Base-by-base conservation (phyloP, 441 rosid species). In the Populus trichocarpa region DNA sequence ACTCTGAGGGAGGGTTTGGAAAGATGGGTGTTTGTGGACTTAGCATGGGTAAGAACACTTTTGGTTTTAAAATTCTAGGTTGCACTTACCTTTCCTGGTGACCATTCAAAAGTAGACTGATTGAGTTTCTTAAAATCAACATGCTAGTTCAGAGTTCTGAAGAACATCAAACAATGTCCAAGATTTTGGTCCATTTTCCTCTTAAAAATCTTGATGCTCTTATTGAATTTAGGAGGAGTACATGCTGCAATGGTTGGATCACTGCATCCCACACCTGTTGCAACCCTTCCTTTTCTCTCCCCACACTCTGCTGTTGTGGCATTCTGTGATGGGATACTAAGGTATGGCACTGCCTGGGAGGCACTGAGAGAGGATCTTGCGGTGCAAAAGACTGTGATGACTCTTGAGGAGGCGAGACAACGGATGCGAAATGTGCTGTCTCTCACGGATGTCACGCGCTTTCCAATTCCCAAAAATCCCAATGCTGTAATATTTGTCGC, bases 231-330 rank as follows among this genome's bases (percentile, higher is more conserved):
- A 94, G 99, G 99, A 32, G 99, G 98, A 86, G 99, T 96, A n/a
- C 99, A 93, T 85, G 97, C 99, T 84, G 97, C 98, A 71, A 93
- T 93, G 99, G 94, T 91, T 75, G 99, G 99, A 85, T 91, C 98
- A 70, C 91, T 94, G 83, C 93, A 96, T 87, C 98, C 98, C 53
- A 89, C 95, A 78, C 97, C 98, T 16, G 80, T 96, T 82, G 98
- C 99, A 77, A 96, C 93, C 75, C 89, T 96, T 72, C 99, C 97
- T 75, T 96, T 96, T 86, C 90, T 93, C 46, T 96, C 99, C 69
- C 98, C 99, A 8, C 99, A 96, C 79, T 93, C 97, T 77, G 99
- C 99, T 7, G 97, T 88, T 81, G 99, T 96, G 86, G 99, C 99
- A 70, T 96, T 96, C 89, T 93, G 98, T 75, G 99, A 96, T 84